Evolutionary conservation across 148 eudicot species (phyloP).

Genomic region (Gaultheria prostrata): DNA sequence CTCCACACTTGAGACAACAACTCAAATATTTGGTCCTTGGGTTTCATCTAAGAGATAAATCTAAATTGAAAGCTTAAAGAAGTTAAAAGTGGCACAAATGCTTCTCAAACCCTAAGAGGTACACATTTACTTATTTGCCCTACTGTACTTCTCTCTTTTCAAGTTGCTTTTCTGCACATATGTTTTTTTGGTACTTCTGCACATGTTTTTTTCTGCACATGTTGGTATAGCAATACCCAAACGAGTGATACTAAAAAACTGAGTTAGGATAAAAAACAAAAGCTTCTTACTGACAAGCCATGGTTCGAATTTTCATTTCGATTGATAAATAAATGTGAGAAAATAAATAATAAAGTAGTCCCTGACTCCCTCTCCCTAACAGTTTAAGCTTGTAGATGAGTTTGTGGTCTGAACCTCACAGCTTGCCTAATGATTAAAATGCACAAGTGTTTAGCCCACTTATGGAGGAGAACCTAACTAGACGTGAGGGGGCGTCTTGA

Average conservation of each 20-base stretch:
- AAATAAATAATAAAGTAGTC: too few species aligned
- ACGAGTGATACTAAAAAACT: not conserved
- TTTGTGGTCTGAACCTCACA: too few species aligned
- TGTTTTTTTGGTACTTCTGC: not conserved
- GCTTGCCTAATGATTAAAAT: too few species aligned
- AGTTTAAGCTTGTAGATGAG: too few species aligned
- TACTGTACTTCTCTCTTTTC: not conserved
- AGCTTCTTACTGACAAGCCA: not conserved
- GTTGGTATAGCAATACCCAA: not conserved
- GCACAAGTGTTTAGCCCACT: too few species aligned
- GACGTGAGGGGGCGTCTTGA: too few species aligned
- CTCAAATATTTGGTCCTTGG: slow-evolving; percentile 4
- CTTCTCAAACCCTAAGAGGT: not conserved
- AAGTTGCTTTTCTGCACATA: not conserved
- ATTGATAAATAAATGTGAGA: not conserved
- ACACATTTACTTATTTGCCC: not conserved
- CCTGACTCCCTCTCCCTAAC: too few species aligned
- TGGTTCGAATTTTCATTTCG: not conserved
- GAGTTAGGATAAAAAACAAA: not conserved
- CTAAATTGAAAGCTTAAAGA: not conserved
- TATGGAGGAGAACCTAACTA: too few species aligned
- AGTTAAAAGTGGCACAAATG: not conserved
- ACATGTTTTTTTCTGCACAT: not conserved
- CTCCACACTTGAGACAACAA: not conserved
- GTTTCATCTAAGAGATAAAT: not conserved